Base-by-base conservation (phyloP, 768 basidiomycete genomes). In the Naganishia vishniacii region DNA sequence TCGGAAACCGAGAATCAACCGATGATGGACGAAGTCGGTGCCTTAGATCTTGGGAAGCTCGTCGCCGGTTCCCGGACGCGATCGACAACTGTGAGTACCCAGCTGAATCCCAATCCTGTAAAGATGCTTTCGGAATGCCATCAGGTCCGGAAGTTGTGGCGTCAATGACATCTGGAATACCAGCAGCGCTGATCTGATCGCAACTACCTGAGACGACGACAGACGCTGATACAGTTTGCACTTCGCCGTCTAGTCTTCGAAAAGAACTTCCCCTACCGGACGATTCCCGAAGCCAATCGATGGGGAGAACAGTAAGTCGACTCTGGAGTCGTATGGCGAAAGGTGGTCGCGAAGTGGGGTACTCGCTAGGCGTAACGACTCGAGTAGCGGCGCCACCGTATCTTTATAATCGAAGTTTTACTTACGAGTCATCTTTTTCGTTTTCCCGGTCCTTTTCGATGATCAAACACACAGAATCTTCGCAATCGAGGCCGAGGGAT, bases 301-400 rank as follows among this genome's bases (percentile, higher is more conserved):
- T 77, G 76, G 76, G 74, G 76, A 7, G 69, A 70, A 29, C 74
- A 73, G 74, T 74, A 61, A 67, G 71, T 69, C 6, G 0, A 28
- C 40, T 28, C 16, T 53, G 15, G 16, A 29, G 48, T 3, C 8
- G 6, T 34, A 9, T 11, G 29, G 16, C 26, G n/a, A n/a, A n/a
- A n/a, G n/a, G n/a, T n/a, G n/a, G n/a, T n/a, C n/a, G n/a, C n/a
- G n/a, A n/a, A n/a, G n/a, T n/a, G n/a, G n/a, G n/a, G n/a, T n/a
- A n/a, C n/a, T n/a, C n/a, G n/a, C n/a, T n/a, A n/a, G n/a, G n/a
- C n/a, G n/a, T n/a, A n/a, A n/a, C n/a, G n/a, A n/a, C n/a, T n/a
- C n/a, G n/a, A n/a, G n/a, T n/a, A n/a, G n/a, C n/a, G n/a, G n/a
- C n/a, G n/a, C n/a, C n/a, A n/a, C n/a, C n/a, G n/a, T n/a, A n/a